Evolutionary conservation across 352 stramenopile species (phyloP).

Genomic region (Plasmopara muralis): DNA sequence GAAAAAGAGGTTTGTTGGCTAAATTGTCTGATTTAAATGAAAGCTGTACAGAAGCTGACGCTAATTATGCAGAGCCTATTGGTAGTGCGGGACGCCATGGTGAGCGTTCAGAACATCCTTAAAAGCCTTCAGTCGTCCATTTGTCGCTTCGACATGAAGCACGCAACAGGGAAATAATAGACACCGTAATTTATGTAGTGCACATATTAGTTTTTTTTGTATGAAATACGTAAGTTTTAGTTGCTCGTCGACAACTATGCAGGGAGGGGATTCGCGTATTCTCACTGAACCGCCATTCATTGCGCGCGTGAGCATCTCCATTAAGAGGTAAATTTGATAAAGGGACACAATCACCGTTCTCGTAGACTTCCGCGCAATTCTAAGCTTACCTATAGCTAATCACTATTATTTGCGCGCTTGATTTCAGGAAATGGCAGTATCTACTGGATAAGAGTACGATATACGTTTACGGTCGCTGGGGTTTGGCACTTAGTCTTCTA

Average conservation of each 20-base stretch:
- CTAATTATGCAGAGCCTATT: slow-evolving; percentile 20
- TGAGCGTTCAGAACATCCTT: slow-evolving; percentile 41
- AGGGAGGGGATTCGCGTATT: slow-evolving; percentile 50
- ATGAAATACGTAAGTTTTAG: background rate
- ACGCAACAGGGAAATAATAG: background rate
- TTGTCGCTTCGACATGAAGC: slow-evolving; percentile 30
- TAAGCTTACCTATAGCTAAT: background rate
- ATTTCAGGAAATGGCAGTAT: slow-evolving; percentile 92
- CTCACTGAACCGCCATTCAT: slow-evolving; percentile 77
- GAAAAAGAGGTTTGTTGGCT: slow-evolving; percentile 33
- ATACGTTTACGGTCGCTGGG: slow-evolving; percentile 91
- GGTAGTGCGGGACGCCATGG: slow-evolving; percentile 42
- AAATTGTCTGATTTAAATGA: background rate
- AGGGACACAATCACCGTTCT: background rate
- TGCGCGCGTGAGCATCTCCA: slow-evolving; percentile 64
- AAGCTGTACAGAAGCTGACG: background rate
- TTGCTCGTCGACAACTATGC: slow-evolving; percentile 13
- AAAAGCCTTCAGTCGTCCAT: slow-evolving; percentile 34
- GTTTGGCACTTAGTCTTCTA: slow-evolving; percentile 79
- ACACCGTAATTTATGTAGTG: slow-evolving; percentile 4
- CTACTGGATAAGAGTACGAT: slow-evolving; percentile 98
- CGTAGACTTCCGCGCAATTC: background rate
- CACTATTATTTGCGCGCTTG: background rate
- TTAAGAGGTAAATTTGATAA: slow-evolving; percentile 51
- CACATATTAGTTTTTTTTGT: slow-evolving; percentile 6